Evolutionary conservation across 768 basidiomycete genomes (phyloP), one percentile per base, ranked within the genome.

Genomic region (Mycena alexandri): DNA sequence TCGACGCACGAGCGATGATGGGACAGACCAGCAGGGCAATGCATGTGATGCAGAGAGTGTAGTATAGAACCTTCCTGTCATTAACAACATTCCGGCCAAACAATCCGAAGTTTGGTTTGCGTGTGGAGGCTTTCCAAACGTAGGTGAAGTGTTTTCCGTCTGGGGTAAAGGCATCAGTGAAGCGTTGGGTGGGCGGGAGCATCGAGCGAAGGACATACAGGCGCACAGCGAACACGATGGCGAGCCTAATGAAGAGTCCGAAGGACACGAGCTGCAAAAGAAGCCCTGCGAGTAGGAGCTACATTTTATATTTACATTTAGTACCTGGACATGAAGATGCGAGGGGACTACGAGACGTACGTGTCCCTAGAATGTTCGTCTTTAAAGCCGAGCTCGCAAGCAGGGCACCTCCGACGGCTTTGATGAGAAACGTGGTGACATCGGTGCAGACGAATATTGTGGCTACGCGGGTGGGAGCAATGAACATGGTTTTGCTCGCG

Each of bases 391-490:
- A 34, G 36, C 47, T 60, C 22, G 47, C 17, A n/a, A n/a, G 12
- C 47, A 60, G 1, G 22, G 59, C 12, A 21, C 59, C 59, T 0
- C 59, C 54, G 14, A 56, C 13, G 42, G 55, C 55, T 29, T 29
- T 3, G 11, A 56, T 29, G 41, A 56, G 55, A 16, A 56, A 56
- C 41, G 55, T 56, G 24, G 14, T 13, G 4, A 56, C 16, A 16
- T 56, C 55, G 55, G 41, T 56, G 14, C 55, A 56, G 55, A 56
- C 42, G 19, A 56, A 56, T 36, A 56, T 56, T 8, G 55, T 43
- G 6, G 55, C 55, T 2, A 56, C 55, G 38, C 61, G 68, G 1
- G 58, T 36, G 0, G 57, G 63, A 42, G 53, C 48, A 24, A 69
- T 50, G 44, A 69, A 43, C 42, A 69, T 63, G 44, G 44, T 16